These are phyloP conservation scores for Cucurbita pepo DNA, from an alignment of 306 rosid species.

Conservation along the genomic window DNA sequence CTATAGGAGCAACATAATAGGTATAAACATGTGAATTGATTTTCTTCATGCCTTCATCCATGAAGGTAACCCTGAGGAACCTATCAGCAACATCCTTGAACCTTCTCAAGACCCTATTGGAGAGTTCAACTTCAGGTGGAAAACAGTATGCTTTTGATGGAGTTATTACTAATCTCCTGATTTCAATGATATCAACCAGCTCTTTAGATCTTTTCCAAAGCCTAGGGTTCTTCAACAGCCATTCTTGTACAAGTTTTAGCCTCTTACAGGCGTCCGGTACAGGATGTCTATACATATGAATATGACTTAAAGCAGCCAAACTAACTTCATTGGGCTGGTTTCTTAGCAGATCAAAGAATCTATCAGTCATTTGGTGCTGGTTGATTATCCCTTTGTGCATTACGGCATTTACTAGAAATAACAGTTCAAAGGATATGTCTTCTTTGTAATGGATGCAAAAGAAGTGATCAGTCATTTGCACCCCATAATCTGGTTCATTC, in stretches of 20 bases:
- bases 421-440: conserved; percentile 39
- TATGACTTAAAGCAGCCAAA: conserved; percentile 64
- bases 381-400: conserved; percentile 55
- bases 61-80: conserved; percentile 69
- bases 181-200: conserved; percentile 45
- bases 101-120: conserved; percentile 67
- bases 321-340: conserved; percentile 44
- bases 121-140: conserved; percentile 66
- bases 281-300: conserved; percentile 43
- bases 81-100: conserved; percentile 53
- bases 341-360: conserved; percentile 43
- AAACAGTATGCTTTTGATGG: conserved; percentile 74
- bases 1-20: conserved; percentile 58
- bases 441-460: conserved; percentile 30
- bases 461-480: conserved; percentile 33
- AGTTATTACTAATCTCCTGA: conserved; percentile 70
- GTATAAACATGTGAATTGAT: conserved; percentile 39
- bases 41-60: conserved; percentile 88
- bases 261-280: conserved; percentile 43
- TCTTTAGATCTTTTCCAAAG: conserved; percentile 37
- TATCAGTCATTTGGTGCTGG: conserved; percentile 40
- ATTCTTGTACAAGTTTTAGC: conserved; percentile 47
- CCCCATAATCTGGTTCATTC: conserved; percentile 52
- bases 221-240: conserved; percentile 58
- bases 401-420: conserved; percentile 58